phyloP scores from a whole-genome alignment of 208 protist genomes.

The Leishmania mexicana region DNA sequence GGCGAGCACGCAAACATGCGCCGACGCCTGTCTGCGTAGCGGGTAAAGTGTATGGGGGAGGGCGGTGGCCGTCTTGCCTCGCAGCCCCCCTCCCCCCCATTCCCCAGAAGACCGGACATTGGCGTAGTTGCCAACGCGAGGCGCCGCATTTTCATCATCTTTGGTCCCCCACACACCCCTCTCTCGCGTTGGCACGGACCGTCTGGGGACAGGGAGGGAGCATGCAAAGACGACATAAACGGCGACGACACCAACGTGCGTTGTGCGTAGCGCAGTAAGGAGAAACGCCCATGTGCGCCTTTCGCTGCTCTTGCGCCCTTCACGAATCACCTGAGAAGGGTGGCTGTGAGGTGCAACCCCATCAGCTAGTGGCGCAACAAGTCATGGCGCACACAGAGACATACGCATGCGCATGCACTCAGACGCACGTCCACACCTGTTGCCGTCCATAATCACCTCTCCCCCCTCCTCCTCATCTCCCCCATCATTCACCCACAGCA shows the following conservation, averaged over 20 bases:
- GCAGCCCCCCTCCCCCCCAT: background rate
- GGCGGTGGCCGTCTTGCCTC: background rate
- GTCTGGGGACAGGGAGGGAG: background rate
- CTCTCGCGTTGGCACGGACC: background rate
- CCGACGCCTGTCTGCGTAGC: constrained; percentile 7
- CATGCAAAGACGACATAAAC: background rate
- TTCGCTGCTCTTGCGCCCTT: background rate
- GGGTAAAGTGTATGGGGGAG: background rate
- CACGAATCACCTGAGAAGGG: background rate
- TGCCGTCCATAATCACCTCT: background rate
- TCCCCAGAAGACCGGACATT: background rate
- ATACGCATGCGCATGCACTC: background rate
- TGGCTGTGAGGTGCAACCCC: too few relatives aligned
- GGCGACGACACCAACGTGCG: background rate
- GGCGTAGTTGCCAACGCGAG: too few relatives aligned
- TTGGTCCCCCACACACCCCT: background rate
- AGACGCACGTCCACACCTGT: background rate
- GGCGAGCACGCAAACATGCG: background rate
- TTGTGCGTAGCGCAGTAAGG: background rate
- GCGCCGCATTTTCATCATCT: background rate
- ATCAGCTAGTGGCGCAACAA: background rate
- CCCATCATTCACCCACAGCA: background rate
- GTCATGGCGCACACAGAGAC: background rate
- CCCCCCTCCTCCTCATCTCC: background rate
- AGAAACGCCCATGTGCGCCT: background rate